A percentile compares a stretch with the other conserved stretches of the same genome.
phyloP scores from a whole-genome alignment of 805 yeast species.

The Schwanniomyces yamadae region DNA sequence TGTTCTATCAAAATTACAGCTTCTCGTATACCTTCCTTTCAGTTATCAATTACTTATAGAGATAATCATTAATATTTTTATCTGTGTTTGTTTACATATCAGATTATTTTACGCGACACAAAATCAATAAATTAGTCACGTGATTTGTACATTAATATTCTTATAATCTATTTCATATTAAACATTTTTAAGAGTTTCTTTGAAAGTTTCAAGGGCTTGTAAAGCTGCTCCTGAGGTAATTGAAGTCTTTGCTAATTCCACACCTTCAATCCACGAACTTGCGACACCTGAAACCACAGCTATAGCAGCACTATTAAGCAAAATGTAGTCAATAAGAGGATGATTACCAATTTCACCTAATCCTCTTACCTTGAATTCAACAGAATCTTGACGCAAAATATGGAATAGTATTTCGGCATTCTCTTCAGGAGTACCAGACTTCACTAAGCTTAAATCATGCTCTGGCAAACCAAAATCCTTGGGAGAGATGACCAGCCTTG shows the following conservation, averaged over 20 bases:
- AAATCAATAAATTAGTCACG: conserved; percentile 4
- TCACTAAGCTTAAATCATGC: conserved; percentile 65
- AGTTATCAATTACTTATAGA: not conserved
- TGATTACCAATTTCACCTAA: conserved; percentile 28
- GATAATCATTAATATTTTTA: not conserved
- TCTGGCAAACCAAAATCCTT: conserved; percentile 77
- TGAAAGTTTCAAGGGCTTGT: conserved; percentile 55
- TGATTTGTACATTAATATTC: not conserved
- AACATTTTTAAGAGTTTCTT: conserved; percentile 13
- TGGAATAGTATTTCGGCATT: conserved; percentile 64
- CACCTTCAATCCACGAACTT: conserved; percentile 73
- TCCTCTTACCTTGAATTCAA: conserved; percentile 44
- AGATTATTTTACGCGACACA: conserved; percentile 6
- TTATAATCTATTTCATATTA: not conserved
- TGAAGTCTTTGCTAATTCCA: conserved; percentile 64
- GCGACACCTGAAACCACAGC: conserved; percentile 76
- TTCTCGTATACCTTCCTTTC: no score
- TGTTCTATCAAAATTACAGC: not conserved
- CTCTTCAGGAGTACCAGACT: conserved; percentile 82
- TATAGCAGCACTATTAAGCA: conserved; percentile 84
- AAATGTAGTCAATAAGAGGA: conserved; percentile 85
- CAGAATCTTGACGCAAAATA: conserved; percentile 44
- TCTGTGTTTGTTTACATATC: conserved; percentile 5
- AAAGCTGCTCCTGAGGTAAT: conserved; percentile 69
- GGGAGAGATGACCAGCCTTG: conserved; percentile 56